These are phyloP conservation scores for Aquilaria sinensis DNA, from an alignment of 345 rosid species.

Conservation along the genomic window DNA sequence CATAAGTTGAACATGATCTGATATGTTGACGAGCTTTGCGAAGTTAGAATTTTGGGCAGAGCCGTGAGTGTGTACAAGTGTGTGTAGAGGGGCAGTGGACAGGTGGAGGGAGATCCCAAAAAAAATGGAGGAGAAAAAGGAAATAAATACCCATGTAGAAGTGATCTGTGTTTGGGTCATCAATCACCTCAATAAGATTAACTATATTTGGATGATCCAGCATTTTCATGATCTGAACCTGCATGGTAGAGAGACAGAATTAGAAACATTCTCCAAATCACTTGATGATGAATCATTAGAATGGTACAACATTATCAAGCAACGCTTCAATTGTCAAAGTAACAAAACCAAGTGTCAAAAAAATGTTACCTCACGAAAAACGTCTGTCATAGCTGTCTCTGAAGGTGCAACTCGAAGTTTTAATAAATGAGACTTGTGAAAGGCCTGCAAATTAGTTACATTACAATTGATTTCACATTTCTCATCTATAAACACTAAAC, in stretches of 20 bases:
- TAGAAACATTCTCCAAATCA: background rate
- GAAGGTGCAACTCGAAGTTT: conserved; percentile 94
- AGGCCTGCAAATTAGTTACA: conserved; percentile 51
- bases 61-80: too few species aligned
- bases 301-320: background rate
- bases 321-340: background rate
- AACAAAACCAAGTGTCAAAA: conserved; percentile 3
- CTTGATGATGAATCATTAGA: background rate
- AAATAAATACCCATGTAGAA: conserved; percentile 87
- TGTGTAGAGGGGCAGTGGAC: too few species aligned
- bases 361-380: conserved; percentile 75
- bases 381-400: conserved; percentile 99
- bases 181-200: conserved; percentile 95
- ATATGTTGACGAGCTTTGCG: background rate
- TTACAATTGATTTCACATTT: background rate
- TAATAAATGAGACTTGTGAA: conserved; percentile 84
- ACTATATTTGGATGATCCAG: conserved; percentile 96
- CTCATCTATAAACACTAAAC: too few species aligned
- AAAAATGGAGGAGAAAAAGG: conserved; percentile 1
- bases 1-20: too few species aligned
- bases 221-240: conserved; percentile 94
- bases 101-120: background rate
- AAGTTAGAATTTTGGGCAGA: background rate
- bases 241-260: conserved; percentile 14
- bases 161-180: conserved; percentile 91